Base-by-base conservation (phyloP, 768 basidiomycete genomes). In the Rhodosporidiobolus odoratus region DNA sequence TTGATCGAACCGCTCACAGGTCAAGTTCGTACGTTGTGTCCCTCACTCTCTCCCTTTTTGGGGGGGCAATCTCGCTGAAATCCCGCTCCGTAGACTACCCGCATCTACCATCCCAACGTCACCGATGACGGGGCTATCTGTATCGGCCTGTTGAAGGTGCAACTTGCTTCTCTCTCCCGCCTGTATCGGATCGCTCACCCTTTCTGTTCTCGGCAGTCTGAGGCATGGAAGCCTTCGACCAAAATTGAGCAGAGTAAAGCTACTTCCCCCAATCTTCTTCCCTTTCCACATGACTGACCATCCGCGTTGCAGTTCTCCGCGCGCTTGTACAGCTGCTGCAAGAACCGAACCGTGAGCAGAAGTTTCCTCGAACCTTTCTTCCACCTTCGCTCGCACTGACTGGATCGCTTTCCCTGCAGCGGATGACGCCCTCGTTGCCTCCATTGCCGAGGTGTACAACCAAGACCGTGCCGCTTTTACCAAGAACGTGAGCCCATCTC, bases 221-320 rank as follows among this genome's bases (percentile, higher is more conserved):
- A 75, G 62, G 69, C 74, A 34, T 75, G 74, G 74, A 75, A 75
- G 61, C 74, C 74, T 13, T 75, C 74, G 23, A 75, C 70, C 35
- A 75, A 75, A 62, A 71, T 75, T 35, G 74, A 75, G 38, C 66
- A 71, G 37, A 68, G 74, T 75, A 47, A 32, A n/a, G n/a, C n/a
- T n/a, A 65, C 40, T 3, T 9, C 41, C 37, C 1, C 17, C 12
- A 6, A 17, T 2, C 21, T 32, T 30, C 16, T 53, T 7, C 13
- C 21, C 32, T 6, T 8, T 38, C 16, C 23, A 4, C 25, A 41
- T 12, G 30, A 19, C 32, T 38, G 25, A 65, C 43, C 7, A 23
- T 1, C 8, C 34, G n/a, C 6, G 32, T 12, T 27, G 19, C 63
- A 75, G 74, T 75, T 40, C 67, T 75, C 54, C 69, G 74, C 35